A percentile compares a stretch with the other conserved stretches of the same genome.
These are phyloP conservation scores for Erysimum cheiri DNA, from an alignment of 441 rosid genomes.

Conservation along the genomic window DNA sequence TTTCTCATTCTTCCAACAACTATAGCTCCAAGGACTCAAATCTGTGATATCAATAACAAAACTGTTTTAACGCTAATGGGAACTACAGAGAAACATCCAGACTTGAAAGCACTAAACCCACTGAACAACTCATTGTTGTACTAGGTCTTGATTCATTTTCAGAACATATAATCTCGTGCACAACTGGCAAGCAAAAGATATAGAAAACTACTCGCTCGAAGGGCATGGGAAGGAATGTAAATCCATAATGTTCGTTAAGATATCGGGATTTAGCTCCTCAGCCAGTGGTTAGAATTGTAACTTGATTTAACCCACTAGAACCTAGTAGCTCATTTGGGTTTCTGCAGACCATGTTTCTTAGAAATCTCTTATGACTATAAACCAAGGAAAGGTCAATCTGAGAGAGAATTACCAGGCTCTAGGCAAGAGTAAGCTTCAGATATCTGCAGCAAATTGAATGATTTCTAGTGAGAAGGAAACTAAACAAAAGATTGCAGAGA, in stretches of 20 bases:
- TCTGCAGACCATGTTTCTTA: constrained; percentile 50
- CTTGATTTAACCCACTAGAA: constrained; percentile 15
- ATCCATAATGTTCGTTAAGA: not conserved
- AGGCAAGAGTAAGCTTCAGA: constrained; percentile 74
- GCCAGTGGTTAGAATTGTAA: not conserved
- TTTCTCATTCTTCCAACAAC: not conserved
- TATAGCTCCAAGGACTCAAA: constrained; percentile 10
- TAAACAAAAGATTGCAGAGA: not conserved
- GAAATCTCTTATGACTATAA: too few relatives aligned
- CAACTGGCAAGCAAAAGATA: not conserved
- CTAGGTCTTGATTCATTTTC: too few relatives aligned
- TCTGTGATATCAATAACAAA: constrained; percentile 2
- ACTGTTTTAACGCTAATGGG: not conserved
- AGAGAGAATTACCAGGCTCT: constrained; percentile 60
- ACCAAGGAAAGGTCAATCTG: constrained; percentile 18
- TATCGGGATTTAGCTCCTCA: constrained; percentile 13
- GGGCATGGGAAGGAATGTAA: not conserved
- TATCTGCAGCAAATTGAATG: constrained; percentile 54
- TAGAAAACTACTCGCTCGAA: not conserved
- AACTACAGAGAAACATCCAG: not conserved
- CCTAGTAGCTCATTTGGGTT: constrained; percentile 47
- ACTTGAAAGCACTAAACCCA: not conserved
- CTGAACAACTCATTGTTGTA: not conserved
- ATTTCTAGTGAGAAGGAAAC: not conserved
- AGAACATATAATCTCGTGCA: not conserved